Percentiles rank a stretch among this genome's conserved stretches.
These are phyloP conservation scores for Penicillium paradoxum DNA, from an alignment of 495 filamentous ascomycete species.

Conservation along the genomic window DNA sequence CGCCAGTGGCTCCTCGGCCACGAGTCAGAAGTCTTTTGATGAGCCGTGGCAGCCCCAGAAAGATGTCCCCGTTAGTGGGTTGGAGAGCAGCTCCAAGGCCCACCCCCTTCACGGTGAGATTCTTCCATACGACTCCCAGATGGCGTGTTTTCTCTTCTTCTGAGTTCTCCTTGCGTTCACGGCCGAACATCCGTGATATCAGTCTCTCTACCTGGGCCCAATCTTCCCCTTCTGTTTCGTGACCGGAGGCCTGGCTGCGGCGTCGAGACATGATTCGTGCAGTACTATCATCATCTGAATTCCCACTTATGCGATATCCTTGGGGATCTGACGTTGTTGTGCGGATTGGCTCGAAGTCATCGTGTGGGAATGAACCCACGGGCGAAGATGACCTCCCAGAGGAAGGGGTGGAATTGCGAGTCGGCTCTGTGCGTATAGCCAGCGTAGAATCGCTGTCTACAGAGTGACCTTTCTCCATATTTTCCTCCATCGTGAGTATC, in stretches of 20 bases:
- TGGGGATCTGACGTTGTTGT: neutral
- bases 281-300: conserved; percentile 46
- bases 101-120: conserved; percentile 61
- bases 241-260: conserved; percentile 34
- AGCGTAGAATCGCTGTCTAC: neutral
- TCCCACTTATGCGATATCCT: neutral
- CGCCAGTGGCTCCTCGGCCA: conserved; percentile 36
- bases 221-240: conserved; percentile 42
- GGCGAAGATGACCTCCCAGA: conserved; percentile 1
- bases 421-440: neutral
- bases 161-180: conserved; percentile 53
- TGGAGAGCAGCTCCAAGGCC: conserved; percentile 64
- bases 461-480: neutral
- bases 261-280: conserved; percentile 48
- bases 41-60: conserved; percentile 51
- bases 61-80: conserved; percentile 58
- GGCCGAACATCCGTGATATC: conserved; percentile 63
- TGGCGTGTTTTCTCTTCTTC: conserved; percentile 61
- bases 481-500: neutral
- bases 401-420: neutral
- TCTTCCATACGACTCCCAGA: conserved; percentile 55
- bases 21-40: conserved; percentile 44
- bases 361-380: neutral
- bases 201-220: conserved; percentile 54
- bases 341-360: conserved; percentile 4